Base-by-base conservation (phyloP, 1,139 yeast genomes). In the Pichia kudriavzevii region DNA sequence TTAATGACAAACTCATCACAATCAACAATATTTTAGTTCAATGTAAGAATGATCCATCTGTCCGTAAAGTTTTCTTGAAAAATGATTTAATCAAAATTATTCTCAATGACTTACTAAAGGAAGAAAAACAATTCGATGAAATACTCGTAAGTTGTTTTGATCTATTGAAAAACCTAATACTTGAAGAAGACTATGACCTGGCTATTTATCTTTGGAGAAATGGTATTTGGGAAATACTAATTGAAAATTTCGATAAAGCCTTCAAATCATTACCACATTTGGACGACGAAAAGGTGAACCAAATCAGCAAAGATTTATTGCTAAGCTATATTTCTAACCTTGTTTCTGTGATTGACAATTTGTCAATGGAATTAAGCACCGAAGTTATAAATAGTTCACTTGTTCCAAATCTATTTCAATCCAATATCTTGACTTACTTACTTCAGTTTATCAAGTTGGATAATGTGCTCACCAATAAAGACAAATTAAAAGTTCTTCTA, bases 111-210 rank as follows among this genome's bases (percentile, higher is more conserved):
- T 25, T 40, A 20, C 26, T 34, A 7, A 26, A 16, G 5, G 5
- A 23, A 18, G 35, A 36, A 10, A 30, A 28, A 13, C 31, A 32
- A 23, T 34, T 14, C 23, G 40, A 40, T 37, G 94, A 85, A 48
- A 73, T 84, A 34, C 77, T 80, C 12, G 81, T 82, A 16, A 94
- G 82, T 48, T 69, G 88, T 0, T 80, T 73, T 52, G 96, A 95
- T 1, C 63, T 88, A 33, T 61, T 91, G 45, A 70, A 95, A 53
- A 85, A 83, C 53, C 53, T 88, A 36, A 79, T 80, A 4, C 66
- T 84, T 34, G 94, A 85, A 53, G 94, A 85, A 59, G 97, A 95
- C n/a, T 78, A 84, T 48, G 94, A 84, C 44, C 71, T 84, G 20
- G 75, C 87, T 25, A 70, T 73, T 21, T 75, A 72, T 55, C 58